Conservation (phyloP, 2,329 filamentous ascomycete genomes). For the Gnomoniopsis sp. region DNA sequence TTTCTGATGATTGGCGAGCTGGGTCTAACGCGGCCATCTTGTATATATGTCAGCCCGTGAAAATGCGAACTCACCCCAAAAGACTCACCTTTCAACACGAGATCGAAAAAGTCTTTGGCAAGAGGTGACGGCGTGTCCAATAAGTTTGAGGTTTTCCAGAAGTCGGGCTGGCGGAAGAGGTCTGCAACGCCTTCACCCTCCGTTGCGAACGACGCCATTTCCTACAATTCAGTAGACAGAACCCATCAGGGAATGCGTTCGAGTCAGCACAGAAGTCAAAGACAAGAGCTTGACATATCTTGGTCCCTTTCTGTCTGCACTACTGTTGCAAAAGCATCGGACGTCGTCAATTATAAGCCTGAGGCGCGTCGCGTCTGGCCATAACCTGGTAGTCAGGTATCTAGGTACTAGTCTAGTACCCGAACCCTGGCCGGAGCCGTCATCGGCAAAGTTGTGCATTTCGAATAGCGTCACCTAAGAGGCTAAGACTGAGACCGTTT, state of each 20-base stretch:
- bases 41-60: not conserved
- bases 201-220: conserved; percentile 27
- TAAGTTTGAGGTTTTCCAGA: conserved; percentile 55
- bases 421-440: not conserved
- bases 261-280: no score
- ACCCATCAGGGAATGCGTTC: no score
- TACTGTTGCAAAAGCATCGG: not conserved
- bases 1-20: not conserved
- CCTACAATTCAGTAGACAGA: no score
- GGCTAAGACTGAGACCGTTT: not conserved
- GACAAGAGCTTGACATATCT: no score
- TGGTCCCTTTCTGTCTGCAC: no score
- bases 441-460: not conserved
- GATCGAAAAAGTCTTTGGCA: conserved; percentile 39
- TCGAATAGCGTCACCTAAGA: not conserved
- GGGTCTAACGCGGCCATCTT: conserved; percentile 3
- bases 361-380: not conserved
- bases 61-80: not conserved
- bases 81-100: conserved; percentile 32
- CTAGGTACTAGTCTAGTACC: not conserved
- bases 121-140: conserved; percentile 29
- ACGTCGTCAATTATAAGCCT: not conserved
- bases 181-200: conserved; percentile 44
- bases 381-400: no score
- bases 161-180: conserved; percentile 61